phyloP scores from a whole-genome alignment of 768 basidiomycete genomes.

The Lepiota brunneoincarnata region DNA sequence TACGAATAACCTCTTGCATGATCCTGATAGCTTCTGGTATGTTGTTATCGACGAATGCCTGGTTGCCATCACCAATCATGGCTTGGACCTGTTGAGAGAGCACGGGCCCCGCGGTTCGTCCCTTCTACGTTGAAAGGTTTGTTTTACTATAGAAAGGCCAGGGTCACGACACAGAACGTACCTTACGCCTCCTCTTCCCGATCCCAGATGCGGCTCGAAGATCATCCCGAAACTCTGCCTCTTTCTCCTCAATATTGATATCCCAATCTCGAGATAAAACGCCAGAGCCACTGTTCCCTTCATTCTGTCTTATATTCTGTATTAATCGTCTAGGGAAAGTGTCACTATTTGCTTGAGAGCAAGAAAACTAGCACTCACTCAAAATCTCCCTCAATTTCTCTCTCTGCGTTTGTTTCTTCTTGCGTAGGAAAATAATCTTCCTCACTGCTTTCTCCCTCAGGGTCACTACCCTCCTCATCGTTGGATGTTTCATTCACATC shows the following conservation, averaged over 20 bases:
- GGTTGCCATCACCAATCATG: slow-evolving; percentile 84
- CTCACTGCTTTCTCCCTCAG: slow-evolving; percentile 18
- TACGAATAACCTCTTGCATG: slow-evolving; percentile 91
- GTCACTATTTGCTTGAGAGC: not conserved
- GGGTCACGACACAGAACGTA: slow-evolving; percentile 18
- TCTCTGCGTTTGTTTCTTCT: slow-evolving; percentile 34
- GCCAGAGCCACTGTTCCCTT: slow-evolving; percentile 37
- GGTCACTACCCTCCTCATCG: slow-evolving; percentile 13
- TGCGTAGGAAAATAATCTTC: slow-evolving; percentile 15
- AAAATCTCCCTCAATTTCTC: slow-evolving; percentile 60
- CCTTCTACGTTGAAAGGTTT: slow-evolving; percentile 31
- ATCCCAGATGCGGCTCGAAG: slow-evolving; percentile 73
- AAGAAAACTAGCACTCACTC: slow-evolving; percentile 32
- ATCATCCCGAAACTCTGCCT: slow-evolving; percentile 71
- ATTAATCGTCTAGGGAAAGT: slow-evolving; percentile 46
- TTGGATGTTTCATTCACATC: slow-evolving; percentile 7
- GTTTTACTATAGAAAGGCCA: not conserved
- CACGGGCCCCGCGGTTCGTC: slow-evolving; percentile 43
- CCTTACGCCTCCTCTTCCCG: slow-evolving; percentile 53
- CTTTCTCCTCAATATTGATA: slow-evolving; percentile 62
- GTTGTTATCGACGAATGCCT: slow-evolving; percentile 76
- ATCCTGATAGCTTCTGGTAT: slow-evolving; percentile 67
- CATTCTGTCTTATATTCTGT: slow-evolving; percentile 55
- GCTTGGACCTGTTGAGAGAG: slow-evolving; percentile 70
- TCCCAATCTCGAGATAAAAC: slow-evolving; percentile 72